Evolutionary conservation across 306 rosid species (phyloP), one percentile per base, ranked within the genome.

Genomic region (Inga leiocalycina): DNA sequence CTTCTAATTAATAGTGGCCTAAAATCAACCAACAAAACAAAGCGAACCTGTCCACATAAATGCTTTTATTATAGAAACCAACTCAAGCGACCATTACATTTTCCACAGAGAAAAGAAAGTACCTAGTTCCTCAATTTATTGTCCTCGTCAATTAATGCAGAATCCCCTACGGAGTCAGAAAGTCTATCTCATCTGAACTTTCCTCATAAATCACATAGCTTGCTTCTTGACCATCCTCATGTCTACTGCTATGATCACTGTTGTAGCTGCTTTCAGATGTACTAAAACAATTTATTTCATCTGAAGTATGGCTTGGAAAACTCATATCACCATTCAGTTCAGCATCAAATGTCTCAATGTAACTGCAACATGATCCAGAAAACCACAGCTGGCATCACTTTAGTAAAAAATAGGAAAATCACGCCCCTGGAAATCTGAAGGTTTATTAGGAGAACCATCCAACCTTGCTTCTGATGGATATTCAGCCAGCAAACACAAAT

Each of bases 381-480:
- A 34, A 75, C 71, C 32, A 69, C 80, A 74, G 75, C 75, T 24
- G 71, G 80, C 56, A 41, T 79, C 81, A 72, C 75, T 22, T 68
- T 35, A 82, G 83, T 49, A 72, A 75, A 20, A 61, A 30, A 48
- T 20, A 32, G n/a, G 44, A 22, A 69, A 80, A 9, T 44, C 22
- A 51, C 76, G n/a, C 34, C 45, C 59, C 44, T 30, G 74, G 77
- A 84, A 65, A 76, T 30, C 46, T 46, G 64, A 77, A 77, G 70
- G 24, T 46, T 57, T 30, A 4, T 2, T 37, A 44, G 51, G 76
- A 87, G 74, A 79, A 44, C 70, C 77, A 77, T 61, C 93, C 65
- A 81, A 96, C 99, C 99, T 94, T 89, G 97, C 97, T 84, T 96
- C 99, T 3, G 92, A 65, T 64, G 99, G 99, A 89, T 94, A 91